Evolutionary conservation across 805 yeast genomes (phyloP).

Genomic region (Yamadazyma sp.): DNA sequence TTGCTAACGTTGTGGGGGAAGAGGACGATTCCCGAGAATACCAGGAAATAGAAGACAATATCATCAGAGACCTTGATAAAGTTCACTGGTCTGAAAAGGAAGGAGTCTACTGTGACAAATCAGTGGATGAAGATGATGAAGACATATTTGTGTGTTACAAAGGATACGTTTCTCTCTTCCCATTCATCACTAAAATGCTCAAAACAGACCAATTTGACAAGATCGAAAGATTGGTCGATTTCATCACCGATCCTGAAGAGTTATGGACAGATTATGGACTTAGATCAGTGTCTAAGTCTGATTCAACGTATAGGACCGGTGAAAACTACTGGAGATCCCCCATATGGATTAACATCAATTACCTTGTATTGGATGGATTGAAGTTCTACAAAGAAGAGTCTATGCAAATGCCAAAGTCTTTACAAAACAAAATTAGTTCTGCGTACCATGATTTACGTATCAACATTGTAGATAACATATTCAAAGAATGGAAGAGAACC

Average conservation of each 20-base stretch:
- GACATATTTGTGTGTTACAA: conserved; percentile 73
- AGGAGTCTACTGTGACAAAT: conserved; percentile 76
- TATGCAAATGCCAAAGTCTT: conserved; percentile 28
- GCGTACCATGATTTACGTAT: conserved; percentile 59
- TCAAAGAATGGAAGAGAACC: conserved; percentile 65
- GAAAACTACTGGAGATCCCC: conserved; percentile 98
- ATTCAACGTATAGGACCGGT: conserved; percentile 63
- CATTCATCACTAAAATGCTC: conserved; percentile 72
- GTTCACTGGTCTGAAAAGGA: conserved; percentile 78
- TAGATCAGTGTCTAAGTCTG: conserved; percentile 72
- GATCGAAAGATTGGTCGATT: conserved; percentile 51
- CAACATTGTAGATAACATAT: conserved; percentile 69
- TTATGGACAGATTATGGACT: conserved; percentile 80
- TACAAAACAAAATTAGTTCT: conserved; percentile 35
- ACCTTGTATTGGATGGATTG: conserved; percentile 71
- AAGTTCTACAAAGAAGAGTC: conserved; percentile 47
- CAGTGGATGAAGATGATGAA: conserved; percentile 72
- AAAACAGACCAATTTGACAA: conserved; percentile 43
- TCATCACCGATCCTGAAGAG: conserved; percentile 66
- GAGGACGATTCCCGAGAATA: conserved; percentile 60
- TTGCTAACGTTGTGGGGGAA: conserved; percentile 63
- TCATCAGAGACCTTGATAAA: conserved; percentile 63
- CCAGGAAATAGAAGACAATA: conserved; percentile 50
- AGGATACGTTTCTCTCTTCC: conserved; percentile 86
- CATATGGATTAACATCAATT: conserved; percentile 90